These are phyloP conservation scores for Irpex sp. DNA, from an alignment of 1,284 basidiomycete genomes.

Conservation along the genomic window DNA sequence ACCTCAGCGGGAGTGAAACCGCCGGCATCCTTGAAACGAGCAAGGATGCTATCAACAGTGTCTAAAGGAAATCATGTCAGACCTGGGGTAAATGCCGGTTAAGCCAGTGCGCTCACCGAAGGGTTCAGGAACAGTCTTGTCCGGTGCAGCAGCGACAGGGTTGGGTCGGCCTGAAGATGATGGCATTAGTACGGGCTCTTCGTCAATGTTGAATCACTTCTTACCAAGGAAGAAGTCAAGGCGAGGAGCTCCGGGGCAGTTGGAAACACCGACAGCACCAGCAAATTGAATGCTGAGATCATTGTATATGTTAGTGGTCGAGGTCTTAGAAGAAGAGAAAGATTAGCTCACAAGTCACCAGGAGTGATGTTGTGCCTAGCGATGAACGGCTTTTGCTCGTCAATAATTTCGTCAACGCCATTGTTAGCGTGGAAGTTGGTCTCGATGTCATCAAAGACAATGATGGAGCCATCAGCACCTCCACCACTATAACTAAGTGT, in stretches of 20 bases:
- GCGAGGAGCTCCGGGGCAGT: slow-evolving; percentile 19
- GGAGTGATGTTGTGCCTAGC: slow-evolving; percentile 15
- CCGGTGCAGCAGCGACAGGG: slow-evolving; percentile 15
- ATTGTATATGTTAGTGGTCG: neutral
- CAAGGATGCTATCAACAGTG: slow-evolving; percentile 14
- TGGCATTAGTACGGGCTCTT: slow-evolving; percentile 2
- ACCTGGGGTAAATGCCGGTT: too few relatives aligned
- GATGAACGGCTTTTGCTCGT: slow-evolving; percentile 20
- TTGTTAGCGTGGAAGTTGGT: slow-evolving; percentile 11
- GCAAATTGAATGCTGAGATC: slow-evolving; percentile 25
- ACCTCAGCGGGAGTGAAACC: slow-evolving; percentile 23
- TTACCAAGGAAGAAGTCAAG: slow-evolving; percentile 7
- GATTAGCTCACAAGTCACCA: slow-evolving; percentile 4
- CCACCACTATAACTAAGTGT: slow-evolving; percentile 7
- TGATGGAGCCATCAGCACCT: slow-evolving; percentile 14
- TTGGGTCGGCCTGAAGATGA: slow-evolving; percentile 20
- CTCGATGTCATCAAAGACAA: slow-evolving; percentile 12
- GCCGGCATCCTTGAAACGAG: slow-evolving; percentile 23
- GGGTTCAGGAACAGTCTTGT: slow-evolving; percentile 21
- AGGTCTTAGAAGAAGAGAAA: neutral
- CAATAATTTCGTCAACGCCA: slow-evolving; percentile 27
- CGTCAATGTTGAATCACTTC: neutral
- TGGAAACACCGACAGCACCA: slow-evolving; percentile 23
- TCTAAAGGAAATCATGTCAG: slow-evolving; percentile 15
- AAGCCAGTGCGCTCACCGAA: neutral